phyloP scores from a whole-genome alignment of 495 filamentous ascomycete species.

The Acidomyces sp. region DNA sequence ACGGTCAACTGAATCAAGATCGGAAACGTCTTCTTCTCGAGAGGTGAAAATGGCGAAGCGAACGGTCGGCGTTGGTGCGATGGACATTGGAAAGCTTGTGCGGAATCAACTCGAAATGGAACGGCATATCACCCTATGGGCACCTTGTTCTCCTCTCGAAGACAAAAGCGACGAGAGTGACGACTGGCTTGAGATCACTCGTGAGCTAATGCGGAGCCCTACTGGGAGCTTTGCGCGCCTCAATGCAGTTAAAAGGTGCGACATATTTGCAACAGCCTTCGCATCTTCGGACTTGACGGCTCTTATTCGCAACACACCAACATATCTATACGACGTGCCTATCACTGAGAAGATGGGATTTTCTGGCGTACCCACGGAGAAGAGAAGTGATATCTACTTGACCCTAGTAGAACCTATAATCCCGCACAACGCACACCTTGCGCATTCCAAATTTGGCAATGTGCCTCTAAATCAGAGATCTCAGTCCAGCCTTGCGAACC shows the following conservation, averaged over 20 bases:
- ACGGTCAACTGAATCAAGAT: conserved; percentile 18
- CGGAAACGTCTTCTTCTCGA: conserved; percentile 33
- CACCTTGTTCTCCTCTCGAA: conserved; percentile 38
- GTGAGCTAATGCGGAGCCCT: conserved; percentile 58
- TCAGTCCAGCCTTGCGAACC: conserved; percentile 49
- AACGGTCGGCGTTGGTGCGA: conserved; percentile 64
- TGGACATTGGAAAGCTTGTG: conserved; percentile 68
- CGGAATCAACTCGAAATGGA: conserved; percentile 64
- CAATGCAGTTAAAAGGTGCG: conserved; percentile 53
- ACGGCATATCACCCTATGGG: conserved; percentile 67
- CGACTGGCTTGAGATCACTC: conserved; percentile 60
- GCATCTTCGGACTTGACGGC: conserved; percentile 57
- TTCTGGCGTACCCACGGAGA: conserved; percentile 74
- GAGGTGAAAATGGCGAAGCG: conserved; percentile 39
- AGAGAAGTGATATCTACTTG: conserved; percentile 87
- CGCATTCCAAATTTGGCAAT: conserved; percentile 65
- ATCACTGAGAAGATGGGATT: conserved; percentile 87
- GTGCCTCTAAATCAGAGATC: conserved; percentile 44
- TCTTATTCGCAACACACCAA: conserved; percentile 76
- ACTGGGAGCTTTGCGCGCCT: conserved; percentile 62
- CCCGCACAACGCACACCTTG: conserved; percentile 62
- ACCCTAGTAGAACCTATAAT: conserved; percentile 65
- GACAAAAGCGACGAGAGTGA: conserved; percentile 42
- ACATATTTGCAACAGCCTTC: conserved; percentile 66
- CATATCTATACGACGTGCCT: conserved; percentile 64